Conservation (phyloP, 2,329 filamentous ascomycete species). For the Pestalotiopsis sp. region DNA sequence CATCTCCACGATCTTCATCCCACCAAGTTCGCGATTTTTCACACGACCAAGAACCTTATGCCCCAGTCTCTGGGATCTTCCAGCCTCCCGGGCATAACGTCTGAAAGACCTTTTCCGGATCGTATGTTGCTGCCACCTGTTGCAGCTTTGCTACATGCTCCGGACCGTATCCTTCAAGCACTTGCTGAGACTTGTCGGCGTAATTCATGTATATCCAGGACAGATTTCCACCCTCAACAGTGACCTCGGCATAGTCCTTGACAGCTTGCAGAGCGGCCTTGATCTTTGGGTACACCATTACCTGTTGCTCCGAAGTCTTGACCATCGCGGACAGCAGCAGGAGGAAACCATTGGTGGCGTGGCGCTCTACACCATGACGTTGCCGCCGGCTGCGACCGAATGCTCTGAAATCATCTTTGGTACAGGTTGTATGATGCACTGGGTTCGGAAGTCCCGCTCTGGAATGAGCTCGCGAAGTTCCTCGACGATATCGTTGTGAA, state of each 20-base stretch:
- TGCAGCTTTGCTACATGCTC: conserved; percentile 26
- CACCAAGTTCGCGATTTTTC: too few species aligned
- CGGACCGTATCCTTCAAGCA: conserved; percentile 26
- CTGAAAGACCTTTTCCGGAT: conserved; percentile 25
- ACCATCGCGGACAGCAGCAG: conserved; percentile 20
- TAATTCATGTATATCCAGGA: conserved; percentile 30
- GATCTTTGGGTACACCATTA: conserved; percentile 19
- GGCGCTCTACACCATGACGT: conserved; percentile 24
- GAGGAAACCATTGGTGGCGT: conserved; percentile 20
- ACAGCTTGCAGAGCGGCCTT: conserved; percentile 18
- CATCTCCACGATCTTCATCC: too few species aligned
- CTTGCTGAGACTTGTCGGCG: conserved; percentile 26
- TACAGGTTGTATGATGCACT: conserved; percentile 28
- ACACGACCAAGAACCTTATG: too few species aligned
- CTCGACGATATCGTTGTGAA: conserved; percentile 15
- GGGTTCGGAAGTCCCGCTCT: conserved; percentile 16
- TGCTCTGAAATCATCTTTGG: conserved; percentile 16
- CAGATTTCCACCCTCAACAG: conserved; percentile 15
- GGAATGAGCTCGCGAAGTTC: conserved; percentile 6
- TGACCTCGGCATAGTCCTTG: conserved; percentile 17
- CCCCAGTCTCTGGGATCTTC: conserved; percentile 17
- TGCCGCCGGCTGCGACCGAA: conserved; percentile 22
- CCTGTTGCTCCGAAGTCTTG: conserved; percentile 20
- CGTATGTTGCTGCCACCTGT: conserved; percentile 36
- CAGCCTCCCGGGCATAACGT: conserved; percentile 22